Percentiles rank a stretch among this genome's conserved stretches.
These are phyloP conservation scores for Gaillardinia entomophila DNA, from an alignment of 805 yeast species.

Conservation along the genomic window DNA sequence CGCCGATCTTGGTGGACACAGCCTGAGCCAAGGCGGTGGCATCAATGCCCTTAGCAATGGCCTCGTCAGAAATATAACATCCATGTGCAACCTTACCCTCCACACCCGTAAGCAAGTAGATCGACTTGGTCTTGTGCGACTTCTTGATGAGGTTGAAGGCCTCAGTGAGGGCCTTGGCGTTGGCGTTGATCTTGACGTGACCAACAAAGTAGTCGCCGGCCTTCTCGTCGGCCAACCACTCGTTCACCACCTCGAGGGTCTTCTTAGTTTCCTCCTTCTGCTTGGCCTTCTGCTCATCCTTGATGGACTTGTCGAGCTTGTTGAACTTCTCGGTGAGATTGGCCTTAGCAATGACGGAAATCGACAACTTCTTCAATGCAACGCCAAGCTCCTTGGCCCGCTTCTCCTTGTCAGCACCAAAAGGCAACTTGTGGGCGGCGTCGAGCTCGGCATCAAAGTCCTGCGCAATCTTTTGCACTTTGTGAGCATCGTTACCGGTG, in stretches of 20 bases:
- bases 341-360: constrained; percentile 77
- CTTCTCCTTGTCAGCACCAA: constrained; percentile 75
- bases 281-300: constrained; percentile 80
- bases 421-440: constrained; percentile 56
- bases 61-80: constrained; percentile 73
- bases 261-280: constrained; percentile 85
- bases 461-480: constrained; percentile 77
- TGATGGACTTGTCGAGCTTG: constrained; percentile 77
- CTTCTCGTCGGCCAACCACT: constrained; percentile 50
- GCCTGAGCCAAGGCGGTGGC: constrained; percentile 70
- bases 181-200: constrained; percentile 64
- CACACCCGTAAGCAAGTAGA: constrained; percentile 75
- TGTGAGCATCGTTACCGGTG: constrained; percentile 85
- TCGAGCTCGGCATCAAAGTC: constrained; percentile 62
- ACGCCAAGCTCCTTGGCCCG: constrained; percentile 81
- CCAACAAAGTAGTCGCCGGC: constrained; percentile 58
- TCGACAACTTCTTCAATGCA: constrained; percentile 70
- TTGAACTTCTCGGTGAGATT: constrained; percentile 67
- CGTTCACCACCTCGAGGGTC: constrained; percentile 70
- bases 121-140: constrained; percentile 64
- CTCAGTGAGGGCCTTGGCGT: constrained; percentile 92
- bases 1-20: constrained; percentile 78
- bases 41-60: constrained; percentile 62
- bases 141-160: constrained; percentile 81
- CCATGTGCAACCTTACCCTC: constrained; percentile 90